Base-by-base conservation (phyloP, 805 yeast genomes). In the Tetrapisispora arboricola region DNA sequence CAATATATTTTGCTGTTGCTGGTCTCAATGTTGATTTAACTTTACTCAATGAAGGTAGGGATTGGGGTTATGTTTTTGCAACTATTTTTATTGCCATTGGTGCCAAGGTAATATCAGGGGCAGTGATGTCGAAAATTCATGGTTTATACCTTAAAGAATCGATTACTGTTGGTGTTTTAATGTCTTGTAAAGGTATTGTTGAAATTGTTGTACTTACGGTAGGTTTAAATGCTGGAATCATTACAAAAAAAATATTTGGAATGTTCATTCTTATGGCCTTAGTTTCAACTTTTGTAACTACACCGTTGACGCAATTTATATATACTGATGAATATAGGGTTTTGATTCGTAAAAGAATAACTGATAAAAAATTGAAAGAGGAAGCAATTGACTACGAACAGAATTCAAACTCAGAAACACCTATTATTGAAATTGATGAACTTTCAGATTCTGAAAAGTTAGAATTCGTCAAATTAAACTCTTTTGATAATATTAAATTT, bases 161-260 rank as follows among this genome's bases (percentile, higher is more conserved):
- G 2, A 57, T 78, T 27, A 69, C 88, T 2, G 90, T 82, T 29
- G 94, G 94, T 40, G 72, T 81, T 19, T 66, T 84, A 49, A 84
- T 84, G 92, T 81, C 90, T 6, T 84, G 94, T 69, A 84, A 84
- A 60, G 94, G 94, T 60, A 81, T 83, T 47, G 92, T 83, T 19
- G 94, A 83, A 60, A 79, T 83, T 56, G 88, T 83, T 32, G 92
- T 83, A 17, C 66, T 83, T 48, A 77, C 75, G 32, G 76, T 80
- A 19, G 94, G 94, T 37, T 67, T 82, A 41, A 76, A 73, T 45
- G 82, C 92, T 5, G 73, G 74, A 0, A 84, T 84, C 40, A 75
- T 84, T 38, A 66, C 76, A 4, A 68, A 70, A 42, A 76, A 73
- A 45, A 77, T 78, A 1, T 84, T 75, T 57, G 79, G 88, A 15